Evolutionary conservation across 2,329 filamentous ascomycete species (phyloP).

Genomic region (Colletotrichum graminicola): DNA sequence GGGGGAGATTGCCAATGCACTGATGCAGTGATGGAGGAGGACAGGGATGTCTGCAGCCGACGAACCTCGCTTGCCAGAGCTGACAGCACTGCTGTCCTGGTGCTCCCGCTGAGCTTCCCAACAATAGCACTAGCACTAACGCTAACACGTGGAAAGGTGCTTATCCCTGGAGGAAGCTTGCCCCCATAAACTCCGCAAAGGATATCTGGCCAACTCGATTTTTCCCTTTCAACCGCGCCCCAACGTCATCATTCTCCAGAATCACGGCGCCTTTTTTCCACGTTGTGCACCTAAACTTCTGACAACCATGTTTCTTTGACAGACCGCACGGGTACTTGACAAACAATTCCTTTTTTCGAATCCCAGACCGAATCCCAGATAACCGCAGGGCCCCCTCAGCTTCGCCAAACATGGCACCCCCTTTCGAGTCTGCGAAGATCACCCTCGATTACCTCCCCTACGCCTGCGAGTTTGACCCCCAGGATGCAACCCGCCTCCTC

Average conservation of each 20-base stretch:
- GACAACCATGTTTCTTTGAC: constrained; percentile 23
- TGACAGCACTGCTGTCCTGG: constrained; percentile 24
- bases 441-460: constrained; percentile 87
- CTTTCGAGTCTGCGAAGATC: constrained; percentile 68
- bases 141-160: constrained; percentile 20
- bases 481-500: constrained; percentile 79
- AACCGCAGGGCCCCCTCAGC: constrained; percentile 9
- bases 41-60: constrained; percentile 15
- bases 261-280: constrained; percentile 2
- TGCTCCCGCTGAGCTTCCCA: constrained; percentile 36
- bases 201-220: constrained; percentile 37
- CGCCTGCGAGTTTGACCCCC: constrained; percentile 87
- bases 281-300: neutral
- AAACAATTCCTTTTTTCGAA: neutral
- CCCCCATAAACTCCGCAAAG: constrained; percentile 21
- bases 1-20: constrained; percentile 7
- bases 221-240: constrained; percentile 24
- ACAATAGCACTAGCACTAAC: neutral
- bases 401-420: constrained; percentile 51
- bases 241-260: constrained; percentile 28
- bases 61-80: constrained; percentile 21
- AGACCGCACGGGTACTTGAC: neutral
- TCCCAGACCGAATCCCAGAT: neutral
- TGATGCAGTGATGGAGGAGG: neutral
- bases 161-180: constrained; percentile 11